phyloP scores from a whole-genome alignment of 176 grass and related monocot species.

The Chloris gayana region DNA sequence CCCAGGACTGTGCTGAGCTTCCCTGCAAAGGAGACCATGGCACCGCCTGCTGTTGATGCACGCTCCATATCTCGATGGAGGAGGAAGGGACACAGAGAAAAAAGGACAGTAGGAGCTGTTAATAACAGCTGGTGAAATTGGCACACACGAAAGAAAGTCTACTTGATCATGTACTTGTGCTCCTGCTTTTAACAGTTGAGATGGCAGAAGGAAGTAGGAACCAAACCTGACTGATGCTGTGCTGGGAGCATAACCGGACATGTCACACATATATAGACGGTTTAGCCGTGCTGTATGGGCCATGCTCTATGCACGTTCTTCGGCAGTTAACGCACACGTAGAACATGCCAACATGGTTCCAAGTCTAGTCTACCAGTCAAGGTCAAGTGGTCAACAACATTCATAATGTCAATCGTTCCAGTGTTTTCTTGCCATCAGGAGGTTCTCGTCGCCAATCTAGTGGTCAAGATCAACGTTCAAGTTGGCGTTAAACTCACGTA shows the following conservation, averaged over 20 bases:
- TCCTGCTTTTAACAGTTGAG: background rate
- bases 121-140: background rate
- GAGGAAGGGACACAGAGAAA: background rate
- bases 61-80: background rate
- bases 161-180: background rate
- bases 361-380: background rate
- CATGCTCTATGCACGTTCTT: background rate
- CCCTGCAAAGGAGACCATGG: slow-evolving; percentile 16
- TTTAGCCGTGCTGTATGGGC: background rate
- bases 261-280: slow-evolving; percentile 9
- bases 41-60: background rate
- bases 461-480: background rate
- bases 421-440: background rate
- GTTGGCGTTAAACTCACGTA: background rate
- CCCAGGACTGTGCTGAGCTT: slow-evolving; percentile 25
- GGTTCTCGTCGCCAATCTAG: background rate
- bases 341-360: background rate
- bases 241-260: background rate
- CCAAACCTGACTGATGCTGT: background rate
- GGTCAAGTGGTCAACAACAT: background rate
- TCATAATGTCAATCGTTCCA: no score
- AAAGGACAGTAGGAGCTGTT: no score
- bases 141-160: background rate
- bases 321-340: no score
- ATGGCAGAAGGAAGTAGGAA: background rate